Conservation (phyloP, 2,329 filamentous ascomycete genomes). For the Alternaria conjuncta region DNA sequence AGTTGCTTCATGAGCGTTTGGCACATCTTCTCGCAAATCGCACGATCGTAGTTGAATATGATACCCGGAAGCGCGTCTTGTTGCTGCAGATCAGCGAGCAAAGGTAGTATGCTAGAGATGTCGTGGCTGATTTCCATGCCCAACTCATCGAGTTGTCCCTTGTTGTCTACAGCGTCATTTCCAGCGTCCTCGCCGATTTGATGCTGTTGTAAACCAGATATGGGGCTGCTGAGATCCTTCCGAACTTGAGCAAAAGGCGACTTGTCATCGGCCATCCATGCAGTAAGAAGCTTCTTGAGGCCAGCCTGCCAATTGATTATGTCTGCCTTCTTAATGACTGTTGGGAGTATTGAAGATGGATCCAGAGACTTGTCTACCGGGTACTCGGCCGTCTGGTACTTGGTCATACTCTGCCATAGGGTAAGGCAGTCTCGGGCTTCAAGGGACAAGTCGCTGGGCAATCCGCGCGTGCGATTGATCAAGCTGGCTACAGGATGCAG, state of each 20-base stretch:
- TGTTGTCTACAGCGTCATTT: slow-evolving; percentile 11
- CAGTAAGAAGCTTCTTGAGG: slow-evolving; percentile 64
- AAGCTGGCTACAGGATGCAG: slow-evolving; percentile 72
- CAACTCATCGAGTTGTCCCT: slow-evolving; percentile 29
- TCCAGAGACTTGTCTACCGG: slow-evolving; percentile 59
- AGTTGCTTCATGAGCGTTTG: slow-evolving; percentile 60
- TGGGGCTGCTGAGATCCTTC: slow-evolving; percentile 48
- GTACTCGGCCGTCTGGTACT: slow-evolving; percentile 60
- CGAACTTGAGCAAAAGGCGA: slow-evolving; percentile 63
- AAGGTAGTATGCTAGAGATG: slow-evolving; percentile 59
- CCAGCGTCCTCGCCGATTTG: slow-evolving; percentile 5
- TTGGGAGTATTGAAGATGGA: slow-evolving; percentile 58
- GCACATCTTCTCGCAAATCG: slow-evolving; percentile 67
- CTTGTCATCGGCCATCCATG: slow-evolving; percentile 64
- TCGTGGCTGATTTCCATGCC: slow-evolving; percentile 31
- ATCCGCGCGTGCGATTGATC: slow-evolving; percentile 65
- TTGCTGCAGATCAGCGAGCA: slow-evolving; percentile 66
- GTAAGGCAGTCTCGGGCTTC: slow-evolving; percentile 74
- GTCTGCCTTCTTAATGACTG: slow-evolving; percentile 67
- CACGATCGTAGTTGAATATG: slow-evolving; percentile 77
- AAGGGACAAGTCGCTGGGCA: slow-evolving; percentile 71
- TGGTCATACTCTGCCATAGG: slow-evolving; percentile 69
- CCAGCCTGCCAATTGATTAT: slow-evolving; percentile 69
- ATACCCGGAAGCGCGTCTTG: slow-evolving; percentile 74
- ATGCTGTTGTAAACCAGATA: slow-evolving; percentile 14